Percentiles rank a stretch among this genome's conserved stretches.
Conservation (phyloP, 2,329 filamentous ascomycete species). For the Xylariaceae sp. region DNA sequence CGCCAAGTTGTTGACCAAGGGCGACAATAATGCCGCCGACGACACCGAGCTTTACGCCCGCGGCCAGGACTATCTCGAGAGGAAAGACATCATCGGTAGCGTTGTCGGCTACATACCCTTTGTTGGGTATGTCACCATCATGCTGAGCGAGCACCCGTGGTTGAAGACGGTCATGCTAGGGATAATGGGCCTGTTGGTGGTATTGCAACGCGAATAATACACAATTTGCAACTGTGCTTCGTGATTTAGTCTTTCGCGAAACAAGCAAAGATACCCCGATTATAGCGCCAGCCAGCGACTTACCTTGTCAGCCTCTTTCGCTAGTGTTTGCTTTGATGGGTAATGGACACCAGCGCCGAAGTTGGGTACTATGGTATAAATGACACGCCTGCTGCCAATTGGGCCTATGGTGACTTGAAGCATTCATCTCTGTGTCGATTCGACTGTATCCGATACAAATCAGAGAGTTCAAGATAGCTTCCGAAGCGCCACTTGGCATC, state of each 20-base stretch:
- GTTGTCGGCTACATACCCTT: constrained; percentile 90
- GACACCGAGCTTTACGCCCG: constrained; percentile 85
- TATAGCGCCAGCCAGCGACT: not conserved
- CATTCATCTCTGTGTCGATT: not conserved
- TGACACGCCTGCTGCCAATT: not conserved
- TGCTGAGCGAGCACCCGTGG: constrained; percentile 94
- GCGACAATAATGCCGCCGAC: constrained; percentile 92
- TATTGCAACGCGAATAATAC: constrained; percentile 82
- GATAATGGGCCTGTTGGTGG: constrained; percentile 89
- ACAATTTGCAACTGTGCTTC: not conserved
- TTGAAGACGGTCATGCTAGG: constrained; percentile 92
- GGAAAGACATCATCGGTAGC: constrained; percentile 88
- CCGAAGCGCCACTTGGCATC: not conserved
- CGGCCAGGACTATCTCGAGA: constrained; percentile 80
- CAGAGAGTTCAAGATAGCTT: not conserved
- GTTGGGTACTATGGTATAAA: not conserved
- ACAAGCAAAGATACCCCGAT: not conserved
- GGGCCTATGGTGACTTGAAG: not conserved
- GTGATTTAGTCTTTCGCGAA: not conserved
- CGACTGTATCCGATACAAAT: not conserved
- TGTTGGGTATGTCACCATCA: constrained; percentile 94
- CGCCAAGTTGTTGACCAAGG: constrained; percentile 86
- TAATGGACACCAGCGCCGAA: not conserved
- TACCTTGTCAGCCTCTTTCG: not conserved
- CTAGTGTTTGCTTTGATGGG: not conserved